Evolutionary conservation across 352 stramenopile species (phyloP).

Genomic region (Phytophthora palmivora): DNA sequence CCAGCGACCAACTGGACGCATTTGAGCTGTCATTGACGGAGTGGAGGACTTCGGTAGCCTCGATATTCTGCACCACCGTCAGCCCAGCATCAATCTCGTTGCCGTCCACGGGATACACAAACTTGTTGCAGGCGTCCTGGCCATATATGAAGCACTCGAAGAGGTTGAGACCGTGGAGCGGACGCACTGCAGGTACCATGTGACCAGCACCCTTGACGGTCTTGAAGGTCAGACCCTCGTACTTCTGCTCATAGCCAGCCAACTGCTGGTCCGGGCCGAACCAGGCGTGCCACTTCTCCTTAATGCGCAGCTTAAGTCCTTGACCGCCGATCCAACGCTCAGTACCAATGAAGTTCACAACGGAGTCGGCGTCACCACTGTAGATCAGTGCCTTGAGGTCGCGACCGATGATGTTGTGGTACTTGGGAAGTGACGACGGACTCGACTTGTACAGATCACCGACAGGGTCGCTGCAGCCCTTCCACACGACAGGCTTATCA

Average conservation of each 20-base stretch:
- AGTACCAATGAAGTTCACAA: constrained; percentile 91
- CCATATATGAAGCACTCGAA: constrained; percentile 87
- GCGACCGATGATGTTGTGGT: constrained; percentile 64
- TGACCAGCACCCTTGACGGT: constrained; percentile 93
- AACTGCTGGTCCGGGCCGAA: constrained; percentile 84
- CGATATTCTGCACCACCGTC: constrained; percentile 9
- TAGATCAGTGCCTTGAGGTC: constrained; percentile 74
- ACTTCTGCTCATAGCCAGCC: constrained; percentile 89
- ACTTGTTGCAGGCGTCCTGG: constrained; percentile 54
- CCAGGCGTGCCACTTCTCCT: constrained; percentile 72
- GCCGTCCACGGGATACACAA: constrained; percentile 73
- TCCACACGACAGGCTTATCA: constrained; percentile 56
- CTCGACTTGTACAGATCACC: constrained; percentile 64
- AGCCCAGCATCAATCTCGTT: constrained; percentile 64
- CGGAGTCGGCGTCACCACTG: constrained; percentile 79
- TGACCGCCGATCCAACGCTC: constrained; percentile 82
- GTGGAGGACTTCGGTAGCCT: constrained; percentile 1
- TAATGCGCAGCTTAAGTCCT: constrained; percentile 71
- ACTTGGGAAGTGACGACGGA: constrained; percentile 66
- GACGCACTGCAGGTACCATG: constrained; percentile 86
- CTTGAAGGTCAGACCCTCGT: constrained; percentile 87
- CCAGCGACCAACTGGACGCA: constrained; percentile 3
- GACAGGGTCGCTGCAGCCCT: constrained; percentile 71
- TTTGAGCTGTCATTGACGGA: constrained; percentile 6
- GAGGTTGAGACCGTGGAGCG: constrained; percentile 78